Evolutionary conservation across 164 flowering plant species (phyloP).

Genomic region (Macadamia tetraphylla): DNA sequence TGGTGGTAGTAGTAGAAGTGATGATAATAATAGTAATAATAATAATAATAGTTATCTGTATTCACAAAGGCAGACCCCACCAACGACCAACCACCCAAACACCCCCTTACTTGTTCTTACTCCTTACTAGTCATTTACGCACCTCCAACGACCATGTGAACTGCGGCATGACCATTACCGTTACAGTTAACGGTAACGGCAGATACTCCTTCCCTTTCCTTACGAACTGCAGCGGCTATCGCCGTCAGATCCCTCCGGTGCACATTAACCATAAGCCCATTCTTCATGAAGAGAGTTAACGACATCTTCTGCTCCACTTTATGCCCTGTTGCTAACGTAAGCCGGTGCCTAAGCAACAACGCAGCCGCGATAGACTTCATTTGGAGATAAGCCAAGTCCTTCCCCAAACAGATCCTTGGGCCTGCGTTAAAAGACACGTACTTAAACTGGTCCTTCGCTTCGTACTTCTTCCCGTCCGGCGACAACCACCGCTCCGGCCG

Average conservation of each 20-base stretch:
- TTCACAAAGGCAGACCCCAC: no score
- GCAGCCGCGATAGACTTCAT: constrained; percentile 92
- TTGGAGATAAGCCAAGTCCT: constrained; percentile 80
- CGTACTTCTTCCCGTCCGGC: constrained; percentile 27
- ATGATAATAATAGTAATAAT: no score
- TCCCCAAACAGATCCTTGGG: constrained; percentile 83
- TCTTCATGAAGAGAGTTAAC: constrained; percentile 80
- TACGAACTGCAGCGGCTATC: constrained; percentile 4
- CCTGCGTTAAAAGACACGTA: constrained; percentile 91
- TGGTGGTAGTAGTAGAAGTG: no score
- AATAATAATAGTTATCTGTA: no score
- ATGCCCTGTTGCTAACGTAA: constrained; percentile 56
- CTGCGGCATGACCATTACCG: not conserved
- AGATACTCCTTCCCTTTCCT: not conserved
- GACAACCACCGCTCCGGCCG: constrained; percentile 61
- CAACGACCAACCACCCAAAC: no score
- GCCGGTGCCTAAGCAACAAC: constrained; percentile 68
- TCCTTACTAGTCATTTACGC: not conserved
- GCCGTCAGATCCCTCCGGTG: constrained; percentile 48
- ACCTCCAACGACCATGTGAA: not conserved
- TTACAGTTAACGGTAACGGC: not conserved
- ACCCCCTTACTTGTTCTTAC: not conserved
- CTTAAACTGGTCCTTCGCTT: constrained; percentile 31
- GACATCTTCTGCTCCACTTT: constrained; percentile 93
- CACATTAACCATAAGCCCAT: constrained; percentile 70